phyloP scores from a whole-genome alignment of 441 rosid genomes.

The Geranium incanum region DNA sequence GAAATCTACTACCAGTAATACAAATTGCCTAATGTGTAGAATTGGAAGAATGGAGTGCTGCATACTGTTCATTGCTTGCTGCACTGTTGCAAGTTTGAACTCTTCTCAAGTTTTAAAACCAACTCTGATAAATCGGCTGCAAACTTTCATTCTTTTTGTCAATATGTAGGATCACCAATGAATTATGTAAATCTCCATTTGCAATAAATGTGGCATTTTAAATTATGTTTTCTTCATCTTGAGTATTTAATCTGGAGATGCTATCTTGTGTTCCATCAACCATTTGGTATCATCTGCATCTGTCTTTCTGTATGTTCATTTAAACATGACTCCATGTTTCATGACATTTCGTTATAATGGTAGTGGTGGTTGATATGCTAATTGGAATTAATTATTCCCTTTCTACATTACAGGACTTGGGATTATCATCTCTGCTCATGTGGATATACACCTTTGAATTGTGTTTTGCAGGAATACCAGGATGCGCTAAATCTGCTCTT shows the following conservation, averaged over 20 bases:
- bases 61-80: slow-evolving; percentile 7
- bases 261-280: neutral
- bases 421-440: slow-evolving; percentile 5
- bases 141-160: neutral
- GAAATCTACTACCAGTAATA: neutral
- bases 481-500: slow-evolving; percentile 93
- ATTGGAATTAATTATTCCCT: neutral
- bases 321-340: neutral
- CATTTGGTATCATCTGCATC: neutral
- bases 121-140: neutral
- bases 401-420: neutral
- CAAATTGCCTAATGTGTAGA: neutral
- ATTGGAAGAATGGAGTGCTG: neutral
- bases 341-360: neutral
- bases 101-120: neutral
- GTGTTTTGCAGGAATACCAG: slow-evolving; percentile 69
- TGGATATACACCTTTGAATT: slow-evolving; percentile 15
- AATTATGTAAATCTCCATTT: neutral
- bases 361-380: neutral
- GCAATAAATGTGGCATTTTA: neutral
- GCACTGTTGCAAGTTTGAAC: neutral
- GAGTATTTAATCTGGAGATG: neutral
- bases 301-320: neutral
- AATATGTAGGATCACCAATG: neutral
- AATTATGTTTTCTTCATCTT: neutral